These are phyloP conservation scores for Acanthamoeba sp. DNA, from an alignment of 208 protist species.

Conservation along the genomic window DNA sequence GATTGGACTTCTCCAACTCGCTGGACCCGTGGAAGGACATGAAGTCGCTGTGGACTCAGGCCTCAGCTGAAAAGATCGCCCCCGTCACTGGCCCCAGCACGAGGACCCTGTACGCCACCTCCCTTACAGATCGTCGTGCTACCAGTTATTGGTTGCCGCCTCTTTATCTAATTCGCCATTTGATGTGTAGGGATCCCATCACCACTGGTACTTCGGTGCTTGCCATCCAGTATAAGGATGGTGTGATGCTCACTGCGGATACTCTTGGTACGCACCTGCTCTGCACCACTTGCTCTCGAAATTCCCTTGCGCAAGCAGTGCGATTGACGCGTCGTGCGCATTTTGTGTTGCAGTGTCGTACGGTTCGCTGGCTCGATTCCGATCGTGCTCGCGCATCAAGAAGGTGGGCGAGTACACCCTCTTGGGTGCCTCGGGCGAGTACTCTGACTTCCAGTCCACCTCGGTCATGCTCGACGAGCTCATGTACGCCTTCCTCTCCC, in stretches of 20 bases:
- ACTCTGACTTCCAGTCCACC: constrained; percentile 97
- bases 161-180: neutral
- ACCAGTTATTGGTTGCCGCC: neutral
- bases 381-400: constrained; percentile 93
- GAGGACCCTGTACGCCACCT: constrained; percentile 8
- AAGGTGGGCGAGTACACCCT: constrained; percentile 93
- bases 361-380: constrained; percentile 97
- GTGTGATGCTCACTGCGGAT: constrained; percentile 96
- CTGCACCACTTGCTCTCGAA: neutral
- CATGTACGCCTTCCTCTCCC: constrained; percentile 29
- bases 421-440: constrained; percentile 96
- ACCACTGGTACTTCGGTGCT: constrained; percentile 97
- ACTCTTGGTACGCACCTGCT: constrained; percentile 90
- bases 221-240: constrained; percentile 97
- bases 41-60: constrained; percentile 7
- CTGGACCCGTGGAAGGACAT: constrained; percentile 30
- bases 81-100: constrained; percentile 5
- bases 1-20: constrained; percentile 37
- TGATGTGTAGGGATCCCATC: constrained; percentile 90
- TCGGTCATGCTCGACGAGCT: constrained; percentile 90
- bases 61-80: neutral
- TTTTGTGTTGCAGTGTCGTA: constrained; percentile 92
- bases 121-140: neutral
- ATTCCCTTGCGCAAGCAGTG: neutral
- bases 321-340: too few species aligned